Evolutionary conservation across 768 basidiomycete genomes (phyloP).

Genomic region (Leccinum pellstonianum): DNA sequence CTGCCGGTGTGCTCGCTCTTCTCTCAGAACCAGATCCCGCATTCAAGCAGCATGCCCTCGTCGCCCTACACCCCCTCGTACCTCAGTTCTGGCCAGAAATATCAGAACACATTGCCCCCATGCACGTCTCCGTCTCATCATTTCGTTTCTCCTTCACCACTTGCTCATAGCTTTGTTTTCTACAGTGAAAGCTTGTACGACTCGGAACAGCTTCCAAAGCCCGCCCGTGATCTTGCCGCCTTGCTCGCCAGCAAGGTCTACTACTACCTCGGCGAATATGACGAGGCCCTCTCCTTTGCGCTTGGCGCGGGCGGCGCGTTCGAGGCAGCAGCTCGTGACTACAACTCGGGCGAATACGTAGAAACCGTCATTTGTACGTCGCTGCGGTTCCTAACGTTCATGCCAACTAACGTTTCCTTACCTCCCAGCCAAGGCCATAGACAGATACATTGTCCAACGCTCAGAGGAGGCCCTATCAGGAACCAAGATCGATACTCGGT

Average conservation of each 20-base stretch:
- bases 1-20: slow-evolving; percentile 88
- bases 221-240: slow-evolving; percentile 80
- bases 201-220: slow-evolving; percentile 66
- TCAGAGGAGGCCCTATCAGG: slow-evolving; percentile 48
- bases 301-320: slow-evolving; percentile 88
- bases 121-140: slow-evolving; percentile 53
- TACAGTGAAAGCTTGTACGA: slow-evolving; percentile 89
- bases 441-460: slow-evolving; percentile 81
- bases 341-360: slow-evolving; percentile 80
- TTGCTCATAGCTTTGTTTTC: slow-evolving; percentile 8
- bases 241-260: slow-evolving; percentile 97
- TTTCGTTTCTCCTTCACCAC: slow-evolving; percentile 1
- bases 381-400: neutral
- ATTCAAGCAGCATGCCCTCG: slow-evolving; percentile 91
- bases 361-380: slow-evolving; percentile 92
- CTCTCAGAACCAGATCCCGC: slow-evolving; percentile 84
- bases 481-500: slow-evolving; percentile 72
- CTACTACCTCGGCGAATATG: slow-evolving; percentile 93
- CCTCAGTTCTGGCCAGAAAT: slow-evolving; percentile 99
- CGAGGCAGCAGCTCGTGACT: slow-evolving; percentile 62
- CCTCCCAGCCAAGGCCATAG: slow-evolving; percentile 85
- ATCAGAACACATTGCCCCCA: slow-evolving; percentile 86
- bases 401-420: neutral
- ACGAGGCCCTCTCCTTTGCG: slow-evolving; percentile 94
- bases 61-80: slow-evolving; percentile 76